Percentiles rank a stretch among this genome's conserved stretches.
These are phyloP conservation scores for Stylonectria norvegica DNA, from an alignment of 2,329 filamentous ascomycete species.

Conservation along the genomic window DNA sequence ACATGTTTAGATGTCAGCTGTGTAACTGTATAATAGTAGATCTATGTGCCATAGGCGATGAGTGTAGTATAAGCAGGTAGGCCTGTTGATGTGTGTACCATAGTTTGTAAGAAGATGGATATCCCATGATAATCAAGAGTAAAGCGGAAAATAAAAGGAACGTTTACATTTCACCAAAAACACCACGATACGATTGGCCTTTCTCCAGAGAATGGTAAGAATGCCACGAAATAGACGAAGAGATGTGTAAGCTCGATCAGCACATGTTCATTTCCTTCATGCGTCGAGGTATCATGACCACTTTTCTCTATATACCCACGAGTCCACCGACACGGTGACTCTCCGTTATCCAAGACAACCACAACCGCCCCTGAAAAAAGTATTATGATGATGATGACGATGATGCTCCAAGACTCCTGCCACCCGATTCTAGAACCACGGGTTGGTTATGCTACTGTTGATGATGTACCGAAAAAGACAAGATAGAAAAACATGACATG, in stretches of 20 bases:
- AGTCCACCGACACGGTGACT: neutral
- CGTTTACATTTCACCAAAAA: neutral
- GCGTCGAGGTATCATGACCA: neutral
- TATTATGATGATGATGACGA: conserved; percentile 5
- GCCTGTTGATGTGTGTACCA: conserved; percentile 2
- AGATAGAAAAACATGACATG: conserved; percentile 13
- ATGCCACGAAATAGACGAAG: neutral
- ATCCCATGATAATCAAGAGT: neutral
- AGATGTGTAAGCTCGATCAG: neutral
- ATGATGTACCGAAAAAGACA: conserved; percentile 13
- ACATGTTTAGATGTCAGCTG: neutral
- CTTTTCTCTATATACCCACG: neutral
- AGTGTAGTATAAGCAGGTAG: neutral
- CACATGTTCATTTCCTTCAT: neutral
- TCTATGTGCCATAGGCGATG: neutral
- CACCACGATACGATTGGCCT: neutral
- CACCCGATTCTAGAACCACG: conserved; percentile 7
- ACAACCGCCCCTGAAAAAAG: neutral
- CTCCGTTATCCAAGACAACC: neutral
- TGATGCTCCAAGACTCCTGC: conserved; percentile 9
- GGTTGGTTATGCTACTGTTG: conserved; percentile 8
- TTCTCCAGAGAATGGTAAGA: neutral
- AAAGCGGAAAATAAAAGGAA: neutral
- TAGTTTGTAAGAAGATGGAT: conserved; percentile 3
- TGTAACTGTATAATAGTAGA: neutral